Evolutionary conservation across 2,329 filamentous ascomycete species (phyloP), one percentile per base, ranked within the genome.

Genomic region (Torrubiella hemipterigena): DNA sequence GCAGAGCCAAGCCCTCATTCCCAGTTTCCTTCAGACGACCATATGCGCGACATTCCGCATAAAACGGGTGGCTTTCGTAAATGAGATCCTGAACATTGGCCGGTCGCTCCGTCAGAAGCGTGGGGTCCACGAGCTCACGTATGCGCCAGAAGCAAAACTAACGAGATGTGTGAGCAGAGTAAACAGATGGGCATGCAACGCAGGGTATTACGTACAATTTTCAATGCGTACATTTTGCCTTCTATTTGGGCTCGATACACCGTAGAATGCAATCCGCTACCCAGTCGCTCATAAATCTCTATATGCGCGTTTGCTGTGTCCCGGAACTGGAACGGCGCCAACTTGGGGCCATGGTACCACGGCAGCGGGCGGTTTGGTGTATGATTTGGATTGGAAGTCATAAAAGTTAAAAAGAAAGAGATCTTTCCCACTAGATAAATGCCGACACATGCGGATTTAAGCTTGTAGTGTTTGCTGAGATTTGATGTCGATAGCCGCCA

Each of bases 11-110:
- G 10, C 27, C n/a, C 33, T 35, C 33, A 17, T 26, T 10, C 10
- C 22, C 29, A 5, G 23, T 18, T 19, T 31, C 33, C 29, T 35
- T 31, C 29, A 35, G 33, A 9, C 33, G 33, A 20, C 33, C 33
- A 24, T 31, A 35, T 7, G 29, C 33, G 11, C 33, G 33, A 19
- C 33, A 35, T 22, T 35, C 33, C 16, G 22, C 17, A 23, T 32
- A n/a, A 19, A 35, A 35, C 5, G 33, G 29, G 14, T 35, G 29
- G 9, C 20, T 19, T 4, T 27, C 12, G 11, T 5, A 5, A 14
- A 24, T 5, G 10, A 11, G 12, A n/a, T 24, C 12, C 12, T 24
- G 12, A 12, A 24, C 22, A 24, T 11, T 24, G 12, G 22, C 14
- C 6, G 14, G 11, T 5, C 6, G 12, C 5, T 11, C 14, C 6